Evolutionary conservation across 768 basidiomycete species (phyloP).

Genomic region (Plicaturopsis crispa): DNA sequence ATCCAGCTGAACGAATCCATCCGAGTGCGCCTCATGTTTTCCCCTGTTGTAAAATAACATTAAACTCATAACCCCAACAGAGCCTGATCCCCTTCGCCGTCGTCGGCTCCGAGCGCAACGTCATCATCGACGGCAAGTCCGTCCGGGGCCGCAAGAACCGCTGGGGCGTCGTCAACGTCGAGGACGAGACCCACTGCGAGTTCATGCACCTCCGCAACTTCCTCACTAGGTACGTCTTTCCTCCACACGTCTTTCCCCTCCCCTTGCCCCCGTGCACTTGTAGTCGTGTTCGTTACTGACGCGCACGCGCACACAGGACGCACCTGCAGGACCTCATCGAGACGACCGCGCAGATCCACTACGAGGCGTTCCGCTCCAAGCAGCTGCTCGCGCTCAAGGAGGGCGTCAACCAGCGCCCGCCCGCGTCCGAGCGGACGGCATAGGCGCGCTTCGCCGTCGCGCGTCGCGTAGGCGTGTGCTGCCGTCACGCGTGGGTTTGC

Average conservation of each 20-base stretch:
- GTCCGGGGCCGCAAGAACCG: conserved; percentile 96
- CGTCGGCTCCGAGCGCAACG: conserved; percentile 93
- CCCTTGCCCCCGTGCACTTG: conserved; percentile 2
- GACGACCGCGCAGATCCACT: conserved; percentile 98
- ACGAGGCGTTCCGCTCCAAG: conserved; percentile 99
- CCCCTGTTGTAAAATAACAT: background rate
- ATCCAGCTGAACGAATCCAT: conserved; percentile 84
- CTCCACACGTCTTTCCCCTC: background rate
- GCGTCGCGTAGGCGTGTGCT: no score
- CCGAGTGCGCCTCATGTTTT: conserved; percentile 50
- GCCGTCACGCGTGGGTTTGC: no score
- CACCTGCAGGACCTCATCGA: conserved; percentile 98
- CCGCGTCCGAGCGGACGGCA: background rate
- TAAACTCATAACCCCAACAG: no score
- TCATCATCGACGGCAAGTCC: conserved; percentile 92
- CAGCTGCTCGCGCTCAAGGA: conserved; percentile 97
- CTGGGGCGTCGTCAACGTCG: conserved; percentile 98
- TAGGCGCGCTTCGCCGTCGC: background rate
- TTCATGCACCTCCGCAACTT: conserved; percentile 97
- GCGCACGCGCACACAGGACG: no score
- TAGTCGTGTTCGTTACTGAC: no score
- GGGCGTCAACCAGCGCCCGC: conserved; percentile 70
- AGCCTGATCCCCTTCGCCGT: conserved; percentile 94
- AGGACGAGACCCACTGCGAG: conserved; percentile 96
- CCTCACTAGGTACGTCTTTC: conserved; percentile 63